Percentiles rank a stretch among this genome's conserved stretches.
These are phyloP conservation scores for Chlamydomonas urium DNA, from an alignment of 139 green algal genomes.

Conservation along the genomic window DNA sequence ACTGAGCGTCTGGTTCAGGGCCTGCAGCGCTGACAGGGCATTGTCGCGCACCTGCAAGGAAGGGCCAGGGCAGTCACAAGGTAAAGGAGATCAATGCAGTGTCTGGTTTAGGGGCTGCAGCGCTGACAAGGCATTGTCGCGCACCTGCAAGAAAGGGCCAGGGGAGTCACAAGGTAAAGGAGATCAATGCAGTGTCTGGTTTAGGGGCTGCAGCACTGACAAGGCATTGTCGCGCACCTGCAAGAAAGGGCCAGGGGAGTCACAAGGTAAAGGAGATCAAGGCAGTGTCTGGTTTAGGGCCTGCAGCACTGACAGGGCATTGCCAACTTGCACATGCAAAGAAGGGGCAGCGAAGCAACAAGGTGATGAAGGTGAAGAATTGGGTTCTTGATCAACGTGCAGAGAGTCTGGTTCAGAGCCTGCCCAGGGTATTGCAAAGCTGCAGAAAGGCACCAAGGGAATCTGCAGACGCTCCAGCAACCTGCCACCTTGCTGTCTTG, in stretches of 20 bases:
- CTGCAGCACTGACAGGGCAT: constrained; percentile 20
- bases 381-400: too few relatives aligned
- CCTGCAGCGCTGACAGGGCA: constrained; percentile 23
- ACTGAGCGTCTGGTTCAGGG: constrained; percentile 35
- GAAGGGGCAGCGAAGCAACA: background rate
- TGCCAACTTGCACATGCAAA: constrained; percentile 37
- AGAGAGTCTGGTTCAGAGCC: too few relatives aligned
- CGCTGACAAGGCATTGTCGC: constrained; percentile 29
- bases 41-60: constrained; percentile 37
- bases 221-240: constrained; percentile 39
- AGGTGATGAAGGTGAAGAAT: too few relatives aligned
- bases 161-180: background rate
- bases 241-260: background rate
- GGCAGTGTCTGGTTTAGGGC: constrained; percentile 42
- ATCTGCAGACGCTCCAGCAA: too few relatives aligned
- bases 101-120: constrained; percentile 39
- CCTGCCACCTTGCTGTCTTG: too few relatives aligned
- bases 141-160: constrained; percentile 26
- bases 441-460: too few relatives aligned
- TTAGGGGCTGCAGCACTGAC: constrained; percentile 28
- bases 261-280: background rate
- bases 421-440: too few relatives aligned
- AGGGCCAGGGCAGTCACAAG: background rate
- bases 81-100: too few relatives aligned
- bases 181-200: constrained; percentile 38